Percentiles rank a stretch among this genome's conserved stretches.
phyloP scores from a whole-genome alignment of 176 grass and related monocot genomes.

The Musa schizocarpa region DNA sequence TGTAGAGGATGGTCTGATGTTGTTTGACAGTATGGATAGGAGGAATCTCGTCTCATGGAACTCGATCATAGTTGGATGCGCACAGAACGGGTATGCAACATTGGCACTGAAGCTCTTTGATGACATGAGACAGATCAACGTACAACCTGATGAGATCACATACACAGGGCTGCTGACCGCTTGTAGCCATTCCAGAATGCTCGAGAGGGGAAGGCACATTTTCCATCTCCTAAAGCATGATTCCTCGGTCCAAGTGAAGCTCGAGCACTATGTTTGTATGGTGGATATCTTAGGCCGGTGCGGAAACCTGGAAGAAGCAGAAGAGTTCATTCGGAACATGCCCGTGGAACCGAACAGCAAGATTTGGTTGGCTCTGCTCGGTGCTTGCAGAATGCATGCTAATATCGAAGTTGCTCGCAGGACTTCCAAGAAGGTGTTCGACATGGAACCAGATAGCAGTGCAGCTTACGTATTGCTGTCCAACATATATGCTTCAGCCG shows the following conservation, averaged over 20 bases:
- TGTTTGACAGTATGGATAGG: conserved; percentile 32
- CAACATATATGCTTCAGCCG: conserved; percentile 39
- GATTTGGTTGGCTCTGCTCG: conserved; percentile 43
- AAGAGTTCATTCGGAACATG: conserved; percentile 41
- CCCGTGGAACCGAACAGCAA: conserved; percentile 36
- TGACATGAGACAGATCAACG: conserved; percentile 30
- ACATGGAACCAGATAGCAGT: conserved; percentile 30
- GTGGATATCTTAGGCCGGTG: conserved; percentile 55
- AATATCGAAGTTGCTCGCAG: conserved; percentile 43
- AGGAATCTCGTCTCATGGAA: conserved; percentile 70
- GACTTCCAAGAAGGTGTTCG: conserved; percentile 33
- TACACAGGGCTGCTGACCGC: conserved; percentile 52
- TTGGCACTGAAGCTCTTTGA: conserved; percentile 35
- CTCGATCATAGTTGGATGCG: conserved; percentile 51
- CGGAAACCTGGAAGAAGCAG: conserved; percentile 48
- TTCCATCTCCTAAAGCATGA: conserved; percentile 34
- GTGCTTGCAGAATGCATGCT: conserved; percentile 49
- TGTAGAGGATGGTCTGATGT: conserved; percentile 31
- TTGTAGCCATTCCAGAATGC: conserved; percentile 51
- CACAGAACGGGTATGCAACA: conserved; percentile 40
- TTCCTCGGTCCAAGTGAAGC: conserved; percentile 29
- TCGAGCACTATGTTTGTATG: conserved; percentile 63
- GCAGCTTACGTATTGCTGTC: conserved; percentile 44
- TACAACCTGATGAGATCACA: conserved; percentile 46
- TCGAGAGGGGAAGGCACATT: conserved; percentile 34